These are phyloP conservation scores for Raffaelea albimanens DNA, from an alignment of 2,329 filamentous ascomycete species.

Conservation along the genomic window DNA sequence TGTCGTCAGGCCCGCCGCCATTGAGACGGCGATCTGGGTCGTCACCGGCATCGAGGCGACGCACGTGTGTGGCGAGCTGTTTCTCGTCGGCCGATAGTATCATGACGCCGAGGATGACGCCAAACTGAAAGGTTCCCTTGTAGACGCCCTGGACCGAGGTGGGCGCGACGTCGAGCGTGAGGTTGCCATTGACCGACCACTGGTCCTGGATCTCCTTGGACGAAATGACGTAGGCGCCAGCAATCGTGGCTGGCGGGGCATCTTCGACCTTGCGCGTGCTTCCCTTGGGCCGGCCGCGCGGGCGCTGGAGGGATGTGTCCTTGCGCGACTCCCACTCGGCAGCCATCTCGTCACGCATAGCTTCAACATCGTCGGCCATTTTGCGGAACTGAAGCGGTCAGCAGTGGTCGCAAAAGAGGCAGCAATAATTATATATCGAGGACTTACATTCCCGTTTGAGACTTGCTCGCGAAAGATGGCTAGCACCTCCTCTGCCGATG, in stretches of 20 bases:
- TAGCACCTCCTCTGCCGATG: constrained; percentile 13
- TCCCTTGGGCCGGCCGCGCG: constrained; percentile 14
- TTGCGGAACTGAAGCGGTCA: constrained; percentile 8
- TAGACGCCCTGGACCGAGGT: constrained; percentile 18
- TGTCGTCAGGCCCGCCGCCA: neutral
- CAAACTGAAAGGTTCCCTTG: constrained; percentile 20
- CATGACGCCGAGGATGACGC: constrained; percentile 20
- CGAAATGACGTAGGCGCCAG: constrained; percentile 19
- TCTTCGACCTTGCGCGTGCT: constrained; percentile 13
- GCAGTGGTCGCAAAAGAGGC: too few relatives aligned
- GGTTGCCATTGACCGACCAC: constrained; percentile 17
- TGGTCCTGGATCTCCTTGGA: constrained; percentile 16
- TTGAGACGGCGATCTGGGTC: constrained; percentile 9
- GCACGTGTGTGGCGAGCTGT: constrained; percentile 16
- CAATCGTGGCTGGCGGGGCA: constrained; percentile 11
- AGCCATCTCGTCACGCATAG: constrained; percentile 12
- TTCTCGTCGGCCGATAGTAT: constrained; percentile 16
- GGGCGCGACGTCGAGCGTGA: constrained; percentile 17
- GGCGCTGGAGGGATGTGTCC: constrained; percentile 10
- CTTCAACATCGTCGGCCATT: constrained; percentile 13
- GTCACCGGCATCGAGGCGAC: constrained; percentile 13
- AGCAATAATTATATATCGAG: neutral
- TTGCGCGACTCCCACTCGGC: constrained; percentile 13
- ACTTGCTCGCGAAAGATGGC: constrained; percentile 13
- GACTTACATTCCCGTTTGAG: constrained; percentile 9